Percentiles rank a stretch among this genome's conserved stretches.
phyloP scores from a whole-genome alignment of 257 asterid species.

The Mitragyna speciosa region DNA sequence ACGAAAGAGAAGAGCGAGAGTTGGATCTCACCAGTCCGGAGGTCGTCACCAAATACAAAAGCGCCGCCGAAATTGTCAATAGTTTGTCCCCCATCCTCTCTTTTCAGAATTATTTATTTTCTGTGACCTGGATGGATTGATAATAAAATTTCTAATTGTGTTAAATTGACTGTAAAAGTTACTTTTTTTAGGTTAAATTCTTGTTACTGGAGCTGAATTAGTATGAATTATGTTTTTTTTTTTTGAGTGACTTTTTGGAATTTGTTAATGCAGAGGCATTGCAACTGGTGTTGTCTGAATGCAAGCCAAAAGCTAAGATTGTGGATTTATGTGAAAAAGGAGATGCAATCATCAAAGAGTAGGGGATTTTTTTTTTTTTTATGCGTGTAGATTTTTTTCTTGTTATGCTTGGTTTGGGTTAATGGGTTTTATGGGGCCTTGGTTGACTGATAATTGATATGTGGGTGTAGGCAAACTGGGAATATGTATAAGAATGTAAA shows the following conservation, averaged over 20 bases:
- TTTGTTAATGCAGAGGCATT: conserved; percentile 69
- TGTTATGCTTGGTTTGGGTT: neutral
- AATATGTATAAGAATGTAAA: conserved; percentile 89
- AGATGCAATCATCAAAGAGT: conserved; percentile 78
- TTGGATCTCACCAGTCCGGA: conserved; percentile 84
- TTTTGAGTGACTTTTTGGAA: conserved; percentile 27
- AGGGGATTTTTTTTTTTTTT: conserved; percentile 22
- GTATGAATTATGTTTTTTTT: neutral
- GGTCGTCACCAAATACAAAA: conserved; percentile 91
- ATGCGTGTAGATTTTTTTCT: neutral
- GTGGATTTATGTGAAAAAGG: conserved; percentile 87
- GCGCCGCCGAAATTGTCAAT: conserved; percentile 90
- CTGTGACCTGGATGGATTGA: neutral
- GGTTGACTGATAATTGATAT: neutral
- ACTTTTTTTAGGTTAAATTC: too few species aligned
- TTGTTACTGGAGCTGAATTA: neutral
- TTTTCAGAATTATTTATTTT: neutral
- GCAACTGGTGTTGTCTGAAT: conserved; percentile 68
- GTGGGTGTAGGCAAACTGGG: conserved; percentile 64
- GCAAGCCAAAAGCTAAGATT: conserved; percentile 77
- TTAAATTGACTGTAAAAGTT: neutral
- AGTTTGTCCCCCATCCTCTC: conserved; percentile 42
- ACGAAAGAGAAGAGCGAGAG: conserved; percentile 91
- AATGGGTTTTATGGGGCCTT: neutral
- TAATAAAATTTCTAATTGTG: neutral